These are phyloP conservation scores for Diaporthe humulicola DNA, from an alignment of 2,329 filamentous ascomycete species.

Conservation along the genomic window DNA sequence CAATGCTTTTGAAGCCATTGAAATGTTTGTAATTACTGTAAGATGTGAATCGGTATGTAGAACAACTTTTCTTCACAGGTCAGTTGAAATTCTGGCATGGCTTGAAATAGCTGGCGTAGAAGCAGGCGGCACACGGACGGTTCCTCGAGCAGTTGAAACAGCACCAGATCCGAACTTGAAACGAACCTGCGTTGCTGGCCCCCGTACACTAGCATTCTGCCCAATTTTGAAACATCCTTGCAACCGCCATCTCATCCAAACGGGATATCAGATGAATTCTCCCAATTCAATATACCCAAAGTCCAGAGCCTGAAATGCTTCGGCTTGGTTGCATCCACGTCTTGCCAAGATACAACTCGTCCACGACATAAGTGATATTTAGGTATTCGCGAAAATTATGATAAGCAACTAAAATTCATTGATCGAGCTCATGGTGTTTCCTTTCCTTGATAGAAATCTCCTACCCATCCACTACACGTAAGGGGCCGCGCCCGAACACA, in stretches of 20 bases:
- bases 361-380: not conserved
- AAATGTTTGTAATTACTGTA: not conserved
- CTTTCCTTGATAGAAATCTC: not conserved
- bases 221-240: slow-evolving; percentile 15
- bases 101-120: not conserved
- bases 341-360: not conserved
- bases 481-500: not conserved
- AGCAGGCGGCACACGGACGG: not conserved
- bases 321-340: not conserved
- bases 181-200: not conserved
- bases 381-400: not conserved
- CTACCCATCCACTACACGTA: not conserved
- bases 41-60: not conserved
- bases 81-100: not conserved
- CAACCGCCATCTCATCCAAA: not conserved
- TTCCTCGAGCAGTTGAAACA: slow-evolving; percentile 16
- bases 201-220: not conserved
- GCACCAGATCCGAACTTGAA: slow-evolving; percentile 8
- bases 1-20: slow-evolving; percentile 24
- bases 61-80: too few species aligned
- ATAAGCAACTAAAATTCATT: not conserved
- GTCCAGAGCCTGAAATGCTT: not conserved
- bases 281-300: not conserved
- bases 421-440: not conserved
- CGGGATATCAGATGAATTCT: not conserved